Percentiles rank a stretch among this genome's conserved stretches.
Evolutionary conservation across 73 alveolate species (phyloP).

Genomic region (Durusdinium trenchii): DNA sequence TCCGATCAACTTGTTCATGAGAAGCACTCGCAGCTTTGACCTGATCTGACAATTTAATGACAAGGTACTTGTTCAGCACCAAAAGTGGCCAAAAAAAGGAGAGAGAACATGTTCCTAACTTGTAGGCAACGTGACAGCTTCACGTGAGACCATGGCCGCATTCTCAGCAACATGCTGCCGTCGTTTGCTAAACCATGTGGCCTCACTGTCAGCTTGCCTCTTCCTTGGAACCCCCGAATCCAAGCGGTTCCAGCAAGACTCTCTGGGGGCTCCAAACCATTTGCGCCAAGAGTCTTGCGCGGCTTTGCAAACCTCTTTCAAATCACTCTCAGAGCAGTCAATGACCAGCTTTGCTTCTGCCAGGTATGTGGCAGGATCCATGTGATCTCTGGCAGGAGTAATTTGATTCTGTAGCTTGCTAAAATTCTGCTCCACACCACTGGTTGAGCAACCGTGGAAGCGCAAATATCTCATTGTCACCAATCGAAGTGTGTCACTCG

Average conservation of each 20-base stretch:
- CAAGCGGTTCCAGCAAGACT: neutral
- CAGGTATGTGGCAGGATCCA: neutral
- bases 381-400: neutral
- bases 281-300: neutral
- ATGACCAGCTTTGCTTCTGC: constrained; percentile 3
- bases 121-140: too few species aligned
- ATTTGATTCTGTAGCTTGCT: neutral
- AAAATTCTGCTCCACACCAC: neutral
- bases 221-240: neutral
- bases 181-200: neutral
- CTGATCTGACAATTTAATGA: too few species aligned
- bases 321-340: neutral
- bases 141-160: neutral
- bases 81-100: too few species aligned
- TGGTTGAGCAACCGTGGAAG: neutral
- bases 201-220: neutral
- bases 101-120: too few species aligned
- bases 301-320: neutral
- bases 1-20: neutral
- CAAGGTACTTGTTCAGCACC: too few species aligned
- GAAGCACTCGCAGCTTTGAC: neutral
- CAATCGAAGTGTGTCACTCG: neutral
- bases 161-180: neutral
- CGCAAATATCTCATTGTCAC: neutral
- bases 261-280: neutral